These are phyloP conservation scores for Hysterangium stoloniferum DNA, from an alignment of 768 basidiomycete species.

Conservation along the genomic window DNA sequence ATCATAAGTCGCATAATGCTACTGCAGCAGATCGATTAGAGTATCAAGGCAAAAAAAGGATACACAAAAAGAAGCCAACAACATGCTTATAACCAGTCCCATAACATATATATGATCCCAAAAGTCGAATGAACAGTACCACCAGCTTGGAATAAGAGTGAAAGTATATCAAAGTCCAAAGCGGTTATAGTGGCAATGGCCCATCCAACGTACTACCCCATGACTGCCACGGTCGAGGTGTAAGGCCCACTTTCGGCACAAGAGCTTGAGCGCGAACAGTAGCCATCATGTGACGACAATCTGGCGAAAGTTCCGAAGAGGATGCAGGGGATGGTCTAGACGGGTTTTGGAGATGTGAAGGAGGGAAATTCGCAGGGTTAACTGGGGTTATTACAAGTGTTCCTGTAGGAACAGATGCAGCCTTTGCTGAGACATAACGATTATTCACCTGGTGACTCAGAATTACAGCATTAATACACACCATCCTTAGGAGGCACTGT, in stretches of 20 bases:
- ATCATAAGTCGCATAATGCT: too few species aligned
- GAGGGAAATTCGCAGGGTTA: neutral
- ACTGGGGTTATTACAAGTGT: neutral
- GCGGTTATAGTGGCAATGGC: too few species aligned
- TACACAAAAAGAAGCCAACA: too few species aligned
- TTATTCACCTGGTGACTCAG: neutral
- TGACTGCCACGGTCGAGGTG: slow-evolving; percentile 8
- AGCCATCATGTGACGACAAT: slow-evolving; percentile 60
- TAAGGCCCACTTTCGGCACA: neutral
- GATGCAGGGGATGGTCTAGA: slow-evolving; percentile 52
- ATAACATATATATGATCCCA: too few species aligned
- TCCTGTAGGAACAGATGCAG: neutral
- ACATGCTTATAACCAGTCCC: too few species aligned
- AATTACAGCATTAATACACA: neutral
- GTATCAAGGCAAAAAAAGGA: too few species aligned
- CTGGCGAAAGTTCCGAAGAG: slow-evolving; percentile 67
- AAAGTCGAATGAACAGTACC: too few species aligned
- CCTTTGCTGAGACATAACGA: neutral
- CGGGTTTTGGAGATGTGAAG: neutral
- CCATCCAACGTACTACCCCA: neutral
- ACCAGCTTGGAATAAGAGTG: too few species aligned
- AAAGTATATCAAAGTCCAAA: too few species aligned
- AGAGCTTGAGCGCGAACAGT: slow-evolving; percentile 14
- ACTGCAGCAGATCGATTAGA: too few species aligned
- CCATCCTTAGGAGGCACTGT: neutral